Base-by-base conservation (phyloP, 345 rosid species). In the Stellera chamaejasme region DNA sequence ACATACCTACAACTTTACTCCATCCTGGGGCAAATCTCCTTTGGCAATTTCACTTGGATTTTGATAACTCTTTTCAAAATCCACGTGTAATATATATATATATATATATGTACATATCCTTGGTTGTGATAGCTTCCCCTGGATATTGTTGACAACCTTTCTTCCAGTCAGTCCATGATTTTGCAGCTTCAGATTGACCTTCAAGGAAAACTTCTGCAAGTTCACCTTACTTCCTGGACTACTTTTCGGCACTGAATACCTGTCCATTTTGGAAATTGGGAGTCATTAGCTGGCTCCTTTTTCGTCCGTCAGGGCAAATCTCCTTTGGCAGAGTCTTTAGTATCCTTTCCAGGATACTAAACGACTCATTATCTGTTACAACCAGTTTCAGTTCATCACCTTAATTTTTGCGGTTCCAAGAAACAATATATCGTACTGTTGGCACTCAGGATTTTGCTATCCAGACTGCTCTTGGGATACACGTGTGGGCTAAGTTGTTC, bases 51-150 rank as follows among this genome's bases (percentile, higher is more conserved):
- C 43, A 13, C 49, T 54, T 60, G 59, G 66, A 65, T 65, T 27
- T 50, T 42, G 28, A 48, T 49, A 44, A 27, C 60, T 50, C 52
- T 47, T 47, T 54, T 59, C 16, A 36, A 32, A 53, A 45, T 28
- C 14, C 41, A 61, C 44, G 14, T 45, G n/a, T 11, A 8, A 27
- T 64, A 11, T 36, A 52, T 43, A 32, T 55, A 54, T 54, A 43
- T 53, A 12, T 19, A 56, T 56, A 52, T 43, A 32, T 55, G 54
- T 54, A 43, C 54, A 12, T 19, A 56, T 56, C 61, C 66, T 68
- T 61, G 59, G 55, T 64, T 64, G 66, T 50, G 44, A 7, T 82
- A 87, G 77, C 77, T 81, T 76, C 81, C 74, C 73, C 78, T 71
- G 77, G 84, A 82, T 75, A 66, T 61, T 56, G 14, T 44, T 62